Conservation (phyloP, 192 early-diverging fungal species). For the Coemansia sp. region DNA sequence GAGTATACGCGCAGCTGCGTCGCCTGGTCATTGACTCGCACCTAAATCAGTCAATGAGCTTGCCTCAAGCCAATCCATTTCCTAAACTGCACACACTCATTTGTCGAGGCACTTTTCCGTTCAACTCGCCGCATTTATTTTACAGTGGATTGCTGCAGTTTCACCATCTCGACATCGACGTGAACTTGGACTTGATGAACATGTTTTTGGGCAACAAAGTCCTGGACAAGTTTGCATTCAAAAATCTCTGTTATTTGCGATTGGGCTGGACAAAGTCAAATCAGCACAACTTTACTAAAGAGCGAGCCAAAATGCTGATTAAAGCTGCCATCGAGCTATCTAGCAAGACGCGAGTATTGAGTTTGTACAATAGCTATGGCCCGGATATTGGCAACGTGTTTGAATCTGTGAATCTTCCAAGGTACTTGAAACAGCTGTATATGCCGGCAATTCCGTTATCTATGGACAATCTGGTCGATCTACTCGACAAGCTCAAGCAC, state of each 20-base stretch:
- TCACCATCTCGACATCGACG: background rate
- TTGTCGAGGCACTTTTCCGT: constrained; percentile 4
- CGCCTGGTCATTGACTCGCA: too few relatives aligned
- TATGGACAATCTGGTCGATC: background rate
- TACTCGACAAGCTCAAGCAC: background rate
- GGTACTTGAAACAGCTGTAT: constrained; percentile 3
- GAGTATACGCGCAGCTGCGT: too few relatives aligned
- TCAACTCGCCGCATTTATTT: background rate
- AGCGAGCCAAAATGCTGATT: background rate
- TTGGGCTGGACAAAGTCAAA: background rate
- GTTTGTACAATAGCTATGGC: background rate
- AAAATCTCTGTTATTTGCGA: background rate
- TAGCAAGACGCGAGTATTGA: background rate
- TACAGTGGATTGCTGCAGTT: background rate
- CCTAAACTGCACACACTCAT: background rate
- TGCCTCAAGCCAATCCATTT: background rate
- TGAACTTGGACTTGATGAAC: background rate
- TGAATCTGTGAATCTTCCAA: background rate
- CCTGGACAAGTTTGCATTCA: background rate
- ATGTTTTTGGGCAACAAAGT: background rate
- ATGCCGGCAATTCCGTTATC: background rate
- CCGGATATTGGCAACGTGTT: background rate
- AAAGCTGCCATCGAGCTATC: background rate
- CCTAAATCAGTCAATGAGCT: too few relatives aligned
- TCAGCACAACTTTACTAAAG: background rate